Evolutionary conservation across 495 filamentous ascomycete species (phyloP), one percentile per base, ranked within the genome.

Genomic region (Neurospora terricola): DNA sequence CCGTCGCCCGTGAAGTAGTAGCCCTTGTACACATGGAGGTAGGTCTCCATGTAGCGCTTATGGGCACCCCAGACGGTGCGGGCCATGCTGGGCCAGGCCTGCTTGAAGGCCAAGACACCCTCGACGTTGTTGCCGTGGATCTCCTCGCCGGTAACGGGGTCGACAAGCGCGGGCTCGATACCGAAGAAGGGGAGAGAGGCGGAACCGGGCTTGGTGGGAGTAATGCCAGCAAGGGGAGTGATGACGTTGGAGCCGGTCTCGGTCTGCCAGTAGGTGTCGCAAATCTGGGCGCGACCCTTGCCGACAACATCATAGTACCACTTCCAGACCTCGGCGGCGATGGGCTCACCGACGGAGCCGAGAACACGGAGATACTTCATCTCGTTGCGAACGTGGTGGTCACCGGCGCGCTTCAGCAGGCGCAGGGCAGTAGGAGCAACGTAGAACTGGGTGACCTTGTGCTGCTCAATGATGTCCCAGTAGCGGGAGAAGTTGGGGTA

Each of bases 251-350:
- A 98, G 71, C 96, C 96, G 11, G 96, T 99, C 86, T 99, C 96
- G 74, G 96, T 99, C 90, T 99, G 96, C 96, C 96, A 99, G 87
- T 99, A 99, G 66, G 96, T 99, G 81, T 99, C 96, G 48, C 96
- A 91, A 82, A 99, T 86, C 80, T 98, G 96, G 54, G 94, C 92
- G 80, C 95, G 91, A 83, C 94, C 92, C 83, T 93, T 96, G 78
- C 96, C 96, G 45, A 99, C 95, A 75, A 92, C 88, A 83, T 98
- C 93, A 79, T 93, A 94, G 85, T 99, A 99, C 96, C 96, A 99
- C 83, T 98, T 98, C 96, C 96, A 99, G 43, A 99, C 93, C 82
- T 99, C 96, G 23, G 96, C 94, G 39, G 96, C 96, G 79, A 99
- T 99, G 40, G 96, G 96, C 83, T 99, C 96, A 75, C 96, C 96